A percentile compares a stretch with the other conserved stretches of the same genome.
Evolutionary conservation across 768 basidiomycete species (phyloP).

Genomic region (Russula sp.): DNA sequence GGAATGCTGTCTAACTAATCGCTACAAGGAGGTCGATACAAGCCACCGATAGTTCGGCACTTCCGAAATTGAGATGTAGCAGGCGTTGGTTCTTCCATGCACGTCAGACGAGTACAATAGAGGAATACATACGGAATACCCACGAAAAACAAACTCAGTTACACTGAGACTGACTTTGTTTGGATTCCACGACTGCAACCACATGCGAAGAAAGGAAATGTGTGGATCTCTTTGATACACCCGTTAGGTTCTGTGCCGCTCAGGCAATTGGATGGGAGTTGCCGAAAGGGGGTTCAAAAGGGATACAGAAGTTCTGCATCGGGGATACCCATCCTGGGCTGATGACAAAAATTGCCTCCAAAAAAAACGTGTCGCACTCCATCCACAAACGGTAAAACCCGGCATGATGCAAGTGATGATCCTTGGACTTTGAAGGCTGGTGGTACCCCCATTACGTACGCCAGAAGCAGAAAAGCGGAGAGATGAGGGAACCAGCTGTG

Average conservation of each 20-base stretch:
- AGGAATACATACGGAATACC: not conserved
- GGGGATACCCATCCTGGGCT: not conserved
- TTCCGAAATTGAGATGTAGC: not conserved
- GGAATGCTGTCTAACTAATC: not conserved
- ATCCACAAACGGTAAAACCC: not conserved
- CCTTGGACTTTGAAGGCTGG: not conserved
- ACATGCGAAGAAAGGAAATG: not conserved
- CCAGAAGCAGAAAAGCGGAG: constrained; percentile 3
- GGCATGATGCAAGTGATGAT: not conserved
- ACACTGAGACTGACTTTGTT: not conserved
- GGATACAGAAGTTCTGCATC: not conserved
- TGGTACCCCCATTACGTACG: not conserved
- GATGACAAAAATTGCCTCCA: not conserved
- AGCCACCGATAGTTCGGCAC: not conserved
- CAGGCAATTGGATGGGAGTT: not conserved
- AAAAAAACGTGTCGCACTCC: not conserved
- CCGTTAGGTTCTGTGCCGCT: too few relatives aligned
- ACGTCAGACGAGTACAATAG: not conserved
- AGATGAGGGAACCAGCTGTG: constrained; percentile 4
- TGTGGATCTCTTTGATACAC: too few relatives aligned
- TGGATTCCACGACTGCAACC: not conserved
- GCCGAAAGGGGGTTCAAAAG: not conserved
- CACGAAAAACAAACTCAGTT: not conserved
- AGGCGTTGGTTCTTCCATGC: not conserved
- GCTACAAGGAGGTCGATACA: not conserved